Evolutionary conservation across 371 early-diverging fungal species (phyloP), one percentile per base, ranked within the genome.

Genomic region (Apophysomyces trapeziformis): DNA sequence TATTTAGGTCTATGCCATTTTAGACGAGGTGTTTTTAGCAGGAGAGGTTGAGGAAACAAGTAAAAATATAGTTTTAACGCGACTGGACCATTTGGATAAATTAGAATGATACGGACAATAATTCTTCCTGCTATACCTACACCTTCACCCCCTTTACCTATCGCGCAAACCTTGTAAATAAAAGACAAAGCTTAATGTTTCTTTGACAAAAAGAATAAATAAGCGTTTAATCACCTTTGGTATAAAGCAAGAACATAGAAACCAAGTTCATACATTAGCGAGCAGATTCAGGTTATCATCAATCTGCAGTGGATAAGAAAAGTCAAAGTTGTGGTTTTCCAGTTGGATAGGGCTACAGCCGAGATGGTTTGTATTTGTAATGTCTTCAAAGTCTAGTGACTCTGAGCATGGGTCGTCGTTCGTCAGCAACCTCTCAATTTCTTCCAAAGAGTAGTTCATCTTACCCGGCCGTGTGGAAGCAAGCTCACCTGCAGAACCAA

Each of bases 1-100:
- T 46, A 26, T 38, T 44, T 67, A 92, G 91, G 99, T 98, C 7
- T 99, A 99, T 83, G 90, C 94, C 3, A 96, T 98, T 36, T 78
- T 99, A 65, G 99, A 99, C 77, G 99, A 99, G 78, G 92, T 96
- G 65, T 96, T 97, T 79, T 81, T 98, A 64, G 98, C 96, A 6
- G 98, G 99, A 18, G 99, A 99, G 82, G 93, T 99, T 64, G 93
- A 98, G 72, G 99, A 99, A 72, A 98, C 95, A 16, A 93, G 94
- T 66, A 93, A 93, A 69, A 87, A 85, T 57, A 80, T 89, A 38
- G 87, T 92, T 6, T 75, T 93, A 50, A 86, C 87, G 56, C 80
- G 93, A 63, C 75, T 93, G 56, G 91, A 90, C 71, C 89, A 91
- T 73, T 78, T 92, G 58, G 93, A 92, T 70, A 93, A 92, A 71